Base-by-base conservation (phyloP, 495 filamentous ascomycete species). In the Penicillium maclennaniae region DNA sequence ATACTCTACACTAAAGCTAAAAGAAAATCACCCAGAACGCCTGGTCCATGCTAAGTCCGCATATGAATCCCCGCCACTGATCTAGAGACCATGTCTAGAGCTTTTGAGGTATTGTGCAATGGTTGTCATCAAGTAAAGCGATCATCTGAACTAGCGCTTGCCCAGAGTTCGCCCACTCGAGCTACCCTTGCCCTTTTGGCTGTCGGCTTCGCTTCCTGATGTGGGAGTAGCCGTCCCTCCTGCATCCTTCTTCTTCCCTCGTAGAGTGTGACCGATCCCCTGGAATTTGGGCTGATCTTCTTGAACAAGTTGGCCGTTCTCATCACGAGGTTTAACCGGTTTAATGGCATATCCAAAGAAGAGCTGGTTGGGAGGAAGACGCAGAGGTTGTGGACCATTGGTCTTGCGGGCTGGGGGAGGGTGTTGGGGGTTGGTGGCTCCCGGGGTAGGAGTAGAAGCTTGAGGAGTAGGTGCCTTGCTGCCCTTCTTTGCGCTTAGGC, bases 281-380 rank as follows among this genome's bases (percentile, higher is more conserved):
- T 84, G 79, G 69, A 97, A 98, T 55, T 87, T 79, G 9, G 85
- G 87, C 61, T 86, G 86, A 3, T 83, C 83, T 41, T 84, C 83
- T 26, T 82, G 80, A 26, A 72, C 56, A 8, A 61, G 77, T 48
- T 78, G 74, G 19, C 82, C 86, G 47, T 86, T 81, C 51, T 89
- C 88, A 25, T 84, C 88, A 19, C 85, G 85, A 39, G 89, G 89
- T 75, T 87, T 89, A 17, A 92, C 79, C 0, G 91, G 91, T 62
- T 87, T 92, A 66, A 96, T 79, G 54, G 93, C 84, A 61, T 97
- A 98, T 10, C 93, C 93, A 57, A 98, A 93, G 74, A 98, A 98
- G 7, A 98, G 75, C 63, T 96, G 92, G 51, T 92, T 92, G 0
- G 86, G 87, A 2, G 90, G 83, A 45, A 98, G 70, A 19, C 93